These are phyloP conservation scores for Solanum bulbocastanum DNA, from an alignment of 257 asterid genomes.

Conservation along the genomic window DNA sequence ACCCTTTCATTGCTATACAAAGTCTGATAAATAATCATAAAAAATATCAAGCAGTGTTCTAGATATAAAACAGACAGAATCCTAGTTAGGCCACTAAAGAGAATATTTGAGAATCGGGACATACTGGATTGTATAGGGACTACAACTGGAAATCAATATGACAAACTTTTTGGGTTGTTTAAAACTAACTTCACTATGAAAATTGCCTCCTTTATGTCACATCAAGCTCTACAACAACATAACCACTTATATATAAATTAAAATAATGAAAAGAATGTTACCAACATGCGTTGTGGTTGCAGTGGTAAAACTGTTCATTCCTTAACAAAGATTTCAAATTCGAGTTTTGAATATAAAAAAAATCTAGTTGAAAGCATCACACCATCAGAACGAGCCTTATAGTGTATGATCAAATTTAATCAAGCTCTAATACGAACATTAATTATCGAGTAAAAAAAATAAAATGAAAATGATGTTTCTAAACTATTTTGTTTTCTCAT, in stretches of 20 bases:
- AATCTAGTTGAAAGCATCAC: too few relatives aligned
- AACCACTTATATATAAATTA: background rate
- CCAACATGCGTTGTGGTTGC: too few relatives aligned
- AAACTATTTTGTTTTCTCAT: background rate
- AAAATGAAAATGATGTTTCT: background rate
- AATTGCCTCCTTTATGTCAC: background rate
- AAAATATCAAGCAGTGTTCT: too few relatives aligned
- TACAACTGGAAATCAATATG: background rate
- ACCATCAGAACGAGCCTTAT: background rate
- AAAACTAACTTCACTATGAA: background rate
- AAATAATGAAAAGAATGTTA: too few relatives aligned
- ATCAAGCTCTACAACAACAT: background rate
- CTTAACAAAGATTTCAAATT: too few relatives aligned
- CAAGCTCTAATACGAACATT: too few relatives aligned
- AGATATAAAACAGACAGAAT: too few relatives aligned
- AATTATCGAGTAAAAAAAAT: too few relatives aligned
- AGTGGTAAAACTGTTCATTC: accelerated
- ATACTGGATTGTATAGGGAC: background rate
- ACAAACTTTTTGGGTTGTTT: background rate
- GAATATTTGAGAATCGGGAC: background rate
- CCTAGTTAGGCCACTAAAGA: too few relatives aligned
- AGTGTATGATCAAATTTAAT: background rate
- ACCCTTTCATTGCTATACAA: too few relatives aligned
- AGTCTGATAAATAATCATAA: too few relatives aligned
- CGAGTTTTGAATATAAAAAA: background rate